phyloP scores from a whole-genome alignment of 768 basidiomycete genomes.

The Lepiota venenata region DNA sequence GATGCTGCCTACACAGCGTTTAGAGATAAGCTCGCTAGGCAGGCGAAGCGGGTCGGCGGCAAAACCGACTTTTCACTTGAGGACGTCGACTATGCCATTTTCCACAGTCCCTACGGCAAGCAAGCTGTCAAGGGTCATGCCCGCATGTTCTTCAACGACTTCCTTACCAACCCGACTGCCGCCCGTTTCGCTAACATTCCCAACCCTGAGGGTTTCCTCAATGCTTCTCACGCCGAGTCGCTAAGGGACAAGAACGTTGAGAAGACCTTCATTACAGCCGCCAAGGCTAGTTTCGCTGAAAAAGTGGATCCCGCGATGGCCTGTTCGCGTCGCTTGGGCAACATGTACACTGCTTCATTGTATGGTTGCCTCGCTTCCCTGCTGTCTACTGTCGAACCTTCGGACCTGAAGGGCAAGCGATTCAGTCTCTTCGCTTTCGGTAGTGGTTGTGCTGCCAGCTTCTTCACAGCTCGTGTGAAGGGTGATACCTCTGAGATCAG shows the following conservation, averaged over 20 bases:
- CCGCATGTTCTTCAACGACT: slow-evolving; percentile 91
- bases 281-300: slow-evolving; percentile 69
- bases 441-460: slow-evolving; percentile 90
- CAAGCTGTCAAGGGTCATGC: slow-evolving; percentile 97
- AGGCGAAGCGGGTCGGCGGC: slow-evolving; percentile 44
- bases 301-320: slow-evolving; percentile 82
- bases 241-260: slow-evolving; percentile 94
- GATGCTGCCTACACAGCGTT: slow-evolving; percentile 86
- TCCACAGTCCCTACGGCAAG: slow-evolving; percentile 99
- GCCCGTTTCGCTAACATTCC: slow-evolving; percentile 70
- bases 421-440: slow-evolving; percentile 97
- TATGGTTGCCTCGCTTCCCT: slow-evolving; percentile 93
- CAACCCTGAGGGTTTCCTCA: slow-evolving; percentile 66
- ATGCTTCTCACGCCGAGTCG: slow-evolving; percentile 64
- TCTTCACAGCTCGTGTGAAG: slow-evolving; percentile 86
- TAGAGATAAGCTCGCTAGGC: slow-evolving; percentile 75
- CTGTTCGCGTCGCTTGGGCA: slow-evolving; percentile 88
- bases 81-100: slow-evolving; percentile 87
- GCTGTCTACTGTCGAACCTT: slow-evolving; percentile 67
- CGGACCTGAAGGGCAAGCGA: slow-evolving; percentile 75
- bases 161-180: slow-evolving; percentile 69
- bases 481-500: slow-evolving; percentile 83
- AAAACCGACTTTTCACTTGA: slow-evolving; percentile 67
- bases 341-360: slow-evolving; percentile 98
- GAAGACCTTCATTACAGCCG: slow-evolving; percentile 85